Evolutionary conservation across 768 basidiomycete species (phyloP).

Genomic region (Boletus rex-veris): DNA sequence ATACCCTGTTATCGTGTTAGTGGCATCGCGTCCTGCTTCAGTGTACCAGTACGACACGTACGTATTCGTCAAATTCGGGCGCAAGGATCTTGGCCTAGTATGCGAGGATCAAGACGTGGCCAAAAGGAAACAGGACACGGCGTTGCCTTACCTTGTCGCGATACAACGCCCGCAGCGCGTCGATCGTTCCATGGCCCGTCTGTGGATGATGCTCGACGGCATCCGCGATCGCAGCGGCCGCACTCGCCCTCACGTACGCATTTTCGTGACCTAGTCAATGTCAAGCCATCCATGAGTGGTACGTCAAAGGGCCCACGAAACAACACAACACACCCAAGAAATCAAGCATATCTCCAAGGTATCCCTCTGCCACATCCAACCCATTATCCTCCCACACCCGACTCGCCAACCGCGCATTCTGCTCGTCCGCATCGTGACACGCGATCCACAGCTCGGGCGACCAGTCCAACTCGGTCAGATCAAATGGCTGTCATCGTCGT

Average conservation of each 20-base stretch:
- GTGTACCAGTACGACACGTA: slow-evolving; percentile 34
- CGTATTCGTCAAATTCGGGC: slow-evolving; percentile 92
- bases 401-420: slow-evolving; percentile 77
- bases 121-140: too few relatives aligned
- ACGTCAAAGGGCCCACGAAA: background rate
- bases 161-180: slow-evolving; percentile 66
- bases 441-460: slow-evolving; percentile 85
- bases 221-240: slow-evolving; percentile 71
- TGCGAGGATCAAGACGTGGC: too few relatives aligned
- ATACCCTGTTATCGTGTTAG: slow-evolving; percentile 61
- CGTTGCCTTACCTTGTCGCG: slow-evolving; percentile 65
- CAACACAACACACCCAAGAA: slow-evolving; percentile 57
- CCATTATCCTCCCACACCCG: slow-evolving; percentile 96
- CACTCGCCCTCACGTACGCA: slow-evolving; percentile 71
- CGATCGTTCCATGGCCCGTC: slow-evolving; percentile 44
- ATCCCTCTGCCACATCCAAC: slow-evolving; percentile 73
- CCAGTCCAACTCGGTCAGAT: slow-evolving; percentile 93
- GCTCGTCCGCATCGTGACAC: slow-evolving; percentile 85
- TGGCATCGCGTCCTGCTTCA: background rate
- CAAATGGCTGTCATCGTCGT: slow-evolving; percentile 65
- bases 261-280: slow-evolving; percentile 63
- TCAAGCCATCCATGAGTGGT: background rate
- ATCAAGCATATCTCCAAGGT: slow-evolving; percentile 49
- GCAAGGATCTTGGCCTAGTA: slow-evolving; percentile 71
- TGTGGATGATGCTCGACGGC: slow-evolving; percentile 73